These are phyloP conservation scores for Aspergillus hiratsukae DNA, from an alignment of 2,329 filamentous ascomycete species.

Conservation along the genomic window DNA sequence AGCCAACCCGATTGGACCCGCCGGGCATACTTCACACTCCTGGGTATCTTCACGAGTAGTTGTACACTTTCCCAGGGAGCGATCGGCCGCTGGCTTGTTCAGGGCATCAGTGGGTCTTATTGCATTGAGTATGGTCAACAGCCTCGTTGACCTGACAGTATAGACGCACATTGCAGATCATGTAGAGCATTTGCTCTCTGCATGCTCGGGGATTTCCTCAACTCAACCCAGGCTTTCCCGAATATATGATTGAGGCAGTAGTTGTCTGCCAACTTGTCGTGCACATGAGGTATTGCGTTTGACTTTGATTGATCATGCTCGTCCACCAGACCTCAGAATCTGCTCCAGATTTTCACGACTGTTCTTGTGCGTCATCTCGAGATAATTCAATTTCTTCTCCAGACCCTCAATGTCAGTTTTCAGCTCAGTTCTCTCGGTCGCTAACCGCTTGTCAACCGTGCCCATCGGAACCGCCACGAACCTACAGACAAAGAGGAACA, in stretches of 20 bases:
- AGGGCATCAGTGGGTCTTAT: neutral
- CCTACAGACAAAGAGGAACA: constrained; percentile 49
- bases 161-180: neutral
- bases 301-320: constrained; percentile 17
- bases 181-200: neutral
- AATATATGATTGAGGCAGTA: neutral
- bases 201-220: neutral
- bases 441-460: constrained; percentile 70
- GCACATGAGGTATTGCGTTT: neutral
- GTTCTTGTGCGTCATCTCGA: constrained; percentile 94
- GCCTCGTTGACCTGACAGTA: neutral
- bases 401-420: constrained; percentile 75
- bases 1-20: neutral
- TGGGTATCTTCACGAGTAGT: neutral
- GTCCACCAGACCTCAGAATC: constrained; percentile 62
- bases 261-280: neutral
- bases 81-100: neutral
- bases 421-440: constrained; percentile 67
- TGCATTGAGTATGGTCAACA: neutral
- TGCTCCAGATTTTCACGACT: constrained; percentile 86
- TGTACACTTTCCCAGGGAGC: neutral
- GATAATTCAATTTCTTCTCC: constrained; percentile 83
- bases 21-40: neutral
- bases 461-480: constrained; percentile 75
- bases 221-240: neutral